phyloP scores from a whole-genome alignment of 805 yeast genomes.

The Lipomyces yamanashiensis region DNA sequence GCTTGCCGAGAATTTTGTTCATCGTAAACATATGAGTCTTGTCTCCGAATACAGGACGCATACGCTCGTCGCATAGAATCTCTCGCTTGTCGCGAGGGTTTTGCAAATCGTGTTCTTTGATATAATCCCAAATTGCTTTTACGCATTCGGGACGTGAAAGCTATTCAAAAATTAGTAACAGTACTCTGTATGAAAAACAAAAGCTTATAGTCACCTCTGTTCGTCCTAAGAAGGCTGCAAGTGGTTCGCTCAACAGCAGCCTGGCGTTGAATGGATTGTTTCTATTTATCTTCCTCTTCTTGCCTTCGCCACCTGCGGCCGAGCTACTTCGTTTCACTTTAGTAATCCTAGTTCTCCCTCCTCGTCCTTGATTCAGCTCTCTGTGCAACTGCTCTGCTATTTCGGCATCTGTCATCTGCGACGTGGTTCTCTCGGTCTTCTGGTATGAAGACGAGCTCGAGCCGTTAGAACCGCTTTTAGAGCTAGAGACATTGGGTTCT shows the following conservation, averaged over 20 bases:
- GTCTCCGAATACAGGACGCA: conserved; percentile 64
- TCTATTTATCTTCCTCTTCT: conserved; percentile 42
- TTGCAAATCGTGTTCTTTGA: conserved; percentile 65
- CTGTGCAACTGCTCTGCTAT: conserved; percentile 28
- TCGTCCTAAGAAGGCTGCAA: conserved; percentile 56
- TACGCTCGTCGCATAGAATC: conserved; percentile 63
- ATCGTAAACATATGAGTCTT: conserved; percentile 40
- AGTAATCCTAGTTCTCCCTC: conserved; percentile 4
- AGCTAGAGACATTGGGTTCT: not conserved
- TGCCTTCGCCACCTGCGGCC: conserved; percentile 30
- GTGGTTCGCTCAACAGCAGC: conserved; percentile 55
- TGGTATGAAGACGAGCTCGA: not conserved
- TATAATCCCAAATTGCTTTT: conserved; percentile 70
- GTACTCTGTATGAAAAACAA: not conserved
- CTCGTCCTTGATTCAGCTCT: conserved; percentile 27
- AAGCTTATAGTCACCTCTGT: conserved; percentile 39
- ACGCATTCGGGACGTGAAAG: conserved; percentile 73
- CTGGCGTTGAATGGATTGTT: conserved; percentile 47
- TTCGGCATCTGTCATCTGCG: conserved; percentile 22
- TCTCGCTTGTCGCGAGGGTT: conserved; percentile 69
- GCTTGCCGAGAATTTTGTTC: conserved; percentile 41
- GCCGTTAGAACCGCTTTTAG: not conserved
- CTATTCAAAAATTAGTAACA: not conserved
- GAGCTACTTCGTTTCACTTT: conserved; percentile 30
- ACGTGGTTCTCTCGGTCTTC: too few relatives aligned